Percentiles rank a stretch among this genome's conserved stretches.
Evolutionary conservation across 129 eudicot genomes (phyloP).

Genomic region (Tagetes erecta): DNA sequence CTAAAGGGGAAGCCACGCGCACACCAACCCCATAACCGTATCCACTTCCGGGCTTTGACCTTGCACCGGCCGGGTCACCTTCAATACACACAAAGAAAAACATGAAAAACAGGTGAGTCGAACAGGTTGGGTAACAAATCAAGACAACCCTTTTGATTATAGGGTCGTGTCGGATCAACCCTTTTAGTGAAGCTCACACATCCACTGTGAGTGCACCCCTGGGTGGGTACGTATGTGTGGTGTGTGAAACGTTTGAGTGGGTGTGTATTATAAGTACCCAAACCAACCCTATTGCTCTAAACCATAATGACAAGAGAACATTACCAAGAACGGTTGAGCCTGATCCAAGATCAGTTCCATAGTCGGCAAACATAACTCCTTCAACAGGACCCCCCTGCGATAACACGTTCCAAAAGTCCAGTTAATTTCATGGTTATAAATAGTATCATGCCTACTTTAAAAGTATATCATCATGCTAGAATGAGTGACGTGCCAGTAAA

Average conservation of each 20-base stretch:
- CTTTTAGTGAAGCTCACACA: no score
- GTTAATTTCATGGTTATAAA: not conserved
- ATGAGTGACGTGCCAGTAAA: not conserved
- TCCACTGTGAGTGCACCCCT: no score
- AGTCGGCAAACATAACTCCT: slow-evolving; percentile 86
- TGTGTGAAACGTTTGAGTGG: no score
- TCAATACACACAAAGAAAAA: not conserved
- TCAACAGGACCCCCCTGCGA: slow-evolving; percentile 73
- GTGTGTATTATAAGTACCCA: not conserved
- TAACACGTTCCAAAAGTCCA: not conserved
- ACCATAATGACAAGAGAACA: slow-evolving; percentile 9
- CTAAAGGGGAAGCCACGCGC: slow-evolving; percentile 90
- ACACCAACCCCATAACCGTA: slow-evolving; percentile 84
- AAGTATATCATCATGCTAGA: not conserved
- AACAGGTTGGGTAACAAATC: not conserved
- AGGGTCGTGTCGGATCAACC: no score
- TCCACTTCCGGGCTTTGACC: slow-evolving; percentile 90
- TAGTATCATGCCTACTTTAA: not conserved
- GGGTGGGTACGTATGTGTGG: no score
- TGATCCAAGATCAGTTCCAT: slow-evolving; percentile 96
- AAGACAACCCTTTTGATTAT: not conserved
- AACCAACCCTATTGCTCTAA: not conserved
- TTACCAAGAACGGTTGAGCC: slow-evolving; percentile 88
- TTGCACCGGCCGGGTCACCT: slow-evolving; percentile 99
- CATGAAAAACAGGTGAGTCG: not conserved